These are phyloP conservation scores for Colletotrichum scovillei DNA, from an alignment of 2,329 filamentous ascomycete species.

Conservation along the genomic window DNA sequence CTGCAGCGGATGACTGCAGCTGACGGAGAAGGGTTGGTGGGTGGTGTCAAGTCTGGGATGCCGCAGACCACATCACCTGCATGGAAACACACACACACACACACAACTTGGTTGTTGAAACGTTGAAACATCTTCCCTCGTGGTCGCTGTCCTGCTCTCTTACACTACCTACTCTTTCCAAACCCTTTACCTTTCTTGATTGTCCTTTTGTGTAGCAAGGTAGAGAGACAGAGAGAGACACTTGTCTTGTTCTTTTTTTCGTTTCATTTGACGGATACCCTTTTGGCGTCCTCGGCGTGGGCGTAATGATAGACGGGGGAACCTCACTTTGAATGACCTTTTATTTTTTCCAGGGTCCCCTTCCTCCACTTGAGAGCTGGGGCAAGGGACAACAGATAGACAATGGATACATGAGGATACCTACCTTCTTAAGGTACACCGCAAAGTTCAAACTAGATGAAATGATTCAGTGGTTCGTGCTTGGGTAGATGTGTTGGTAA, in stretches of 20 bases:
- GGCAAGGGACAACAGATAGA: neutral
- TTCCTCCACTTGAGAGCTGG: neutral
- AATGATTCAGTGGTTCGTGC: too few relatives aligned
- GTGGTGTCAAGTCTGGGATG: conserved; percentile 7
- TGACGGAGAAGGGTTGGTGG: neutral
- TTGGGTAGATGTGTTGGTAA: neutral
- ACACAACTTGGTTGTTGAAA: neutral
- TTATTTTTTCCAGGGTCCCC: neutral
- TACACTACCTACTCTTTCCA: neutral
- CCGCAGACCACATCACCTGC: conserved; percentile 31
- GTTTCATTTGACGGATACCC: conserved; percentile 31
- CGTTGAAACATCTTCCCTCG: neutral
- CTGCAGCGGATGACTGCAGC: conserved; percentile 16
- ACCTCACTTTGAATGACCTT: neutral
- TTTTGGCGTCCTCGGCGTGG: conserved; percentile 32
- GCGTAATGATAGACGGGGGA: conserved; percentile 16
- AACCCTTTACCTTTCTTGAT: neutral
- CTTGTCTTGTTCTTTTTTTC: neutral
- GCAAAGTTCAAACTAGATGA: too few relatives aligned
- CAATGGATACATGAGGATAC: conserved; percentile 7
- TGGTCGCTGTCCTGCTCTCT: neutral
- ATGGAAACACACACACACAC: conserved; percentile 18
- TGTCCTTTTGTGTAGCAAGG: conserved; percentile 16
- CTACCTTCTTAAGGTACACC: neutral
- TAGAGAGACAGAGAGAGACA: neutral